Percentiles rank a stretch among this genome's conserved stretches.
Conservation (phyloP, 2,329 filamentous ascomycete species). For the Colletotrichum sansevieriae region DNA sequence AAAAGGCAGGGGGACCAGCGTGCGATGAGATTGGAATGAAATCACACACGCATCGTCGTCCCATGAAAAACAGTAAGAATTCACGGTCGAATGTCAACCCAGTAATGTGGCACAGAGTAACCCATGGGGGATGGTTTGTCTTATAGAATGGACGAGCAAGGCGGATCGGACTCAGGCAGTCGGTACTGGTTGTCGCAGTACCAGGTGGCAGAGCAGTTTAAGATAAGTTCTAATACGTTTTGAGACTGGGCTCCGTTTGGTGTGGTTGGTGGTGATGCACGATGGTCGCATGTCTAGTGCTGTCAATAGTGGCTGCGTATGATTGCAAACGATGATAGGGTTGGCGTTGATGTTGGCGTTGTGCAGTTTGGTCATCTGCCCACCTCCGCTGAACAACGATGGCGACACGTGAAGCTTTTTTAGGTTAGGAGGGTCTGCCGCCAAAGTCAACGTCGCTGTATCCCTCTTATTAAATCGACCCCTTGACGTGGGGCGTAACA, state of each 20-base stretch:
- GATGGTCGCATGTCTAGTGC: neutral
- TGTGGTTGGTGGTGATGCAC: neutral
- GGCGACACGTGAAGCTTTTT: constrained; percentile 30
- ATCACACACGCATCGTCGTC: too few species aligned
- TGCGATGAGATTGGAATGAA: neutral
- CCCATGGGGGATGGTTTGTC: neutral
- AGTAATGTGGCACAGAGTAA: neutral
- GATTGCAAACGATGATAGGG: constrained; percentile 9
- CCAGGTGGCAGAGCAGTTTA: neutral
- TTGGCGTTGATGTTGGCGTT: constrained; percentile 8
- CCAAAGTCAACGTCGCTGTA: neutral
- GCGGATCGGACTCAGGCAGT: neutral
- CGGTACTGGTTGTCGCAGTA: neutral
- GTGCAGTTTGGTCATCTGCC: constrained; percentile 23
- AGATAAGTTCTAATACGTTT: neutral
- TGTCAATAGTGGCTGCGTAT: neutral
- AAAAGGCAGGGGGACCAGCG: neutral
- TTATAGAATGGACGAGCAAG: constrained; percentile 4
- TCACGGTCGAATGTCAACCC: too few species aligned
- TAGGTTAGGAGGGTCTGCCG: neutral
- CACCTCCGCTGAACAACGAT: constrained; percentile 1
- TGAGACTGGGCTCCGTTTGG: neutral
- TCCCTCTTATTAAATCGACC: neutral
- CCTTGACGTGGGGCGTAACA: too few species aligned
- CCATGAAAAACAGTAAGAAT: too few species aligned